These are phyloP conservation scores for Diaporthe humulicola DNA, from an alignment of 2,329 filamentous ascomycete species.

Conservation along the genomic window DNA sequence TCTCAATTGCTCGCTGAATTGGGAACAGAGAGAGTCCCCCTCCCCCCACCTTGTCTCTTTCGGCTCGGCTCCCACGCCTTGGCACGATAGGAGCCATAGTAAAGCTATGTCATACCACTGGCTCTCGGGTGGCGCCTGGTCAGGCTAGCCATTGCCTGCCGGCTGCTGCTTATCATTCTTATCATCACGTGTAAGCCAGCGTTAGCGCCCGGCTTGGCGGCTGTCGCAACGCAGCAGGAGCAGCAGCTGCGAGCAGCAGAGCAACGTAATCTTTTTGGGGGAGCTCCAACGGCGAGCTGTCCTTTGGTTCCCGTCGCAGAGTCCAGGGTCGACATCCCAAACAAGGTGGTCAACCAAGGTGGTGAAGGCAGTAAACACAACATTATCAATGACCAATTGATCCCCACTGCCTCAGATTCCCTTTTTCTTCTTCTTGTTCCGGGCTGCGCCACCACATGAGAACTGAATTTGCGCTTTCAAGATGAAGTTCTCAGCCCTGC, in stretches of 20 bases:
- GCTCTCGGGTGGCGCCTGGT: background rate
- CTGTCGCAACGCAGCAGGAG: slow-evolving; percentile 19
- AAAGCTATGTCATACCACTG: slow-evolving; percentile 1
- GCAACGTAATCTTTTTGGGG: slow-evolving; percentile 37
- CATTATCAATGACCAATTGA: slow-evolving; percentile 43
- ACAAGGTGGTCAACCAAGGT: slow-evolving; percentile 14
- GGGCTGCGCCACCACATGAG: slow-evolving; percentile 45
- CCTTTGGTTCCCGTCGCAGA: slow-evolving; percentile 32
- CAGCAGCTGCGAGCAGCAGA: slow-evolving; percentile 11
- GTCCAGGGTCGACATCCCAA: slow-evolving; percentile 12
- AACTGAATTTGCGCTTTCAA: slow-evolving; percentile 44
- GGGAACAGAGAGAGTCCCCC: slow-evolving; percentile 26
- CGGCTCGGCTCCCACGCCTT: slow-evolving; percentile 26
- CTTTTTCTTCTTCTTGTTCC: slow-evolving; percentile 35
- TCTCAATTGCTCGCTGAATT: slow-evolving; percentile 37
- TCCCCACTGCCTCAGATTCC: slow-evolving; percentile 30
- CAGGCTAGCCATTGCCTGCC: background rate
- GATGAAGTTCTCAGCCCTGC: slow-evolving; percentile 64
- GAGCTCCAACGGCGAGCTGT: slow-evolving; percentile 36
- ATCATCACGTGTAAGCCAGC: slow-evolving; percentile 5
- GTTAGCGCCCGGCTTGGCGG: slow-evolving; percentile 40
- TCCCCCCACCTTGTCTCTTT: slow-evolving; percentile 12
- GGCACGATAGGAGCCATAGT: background rate
- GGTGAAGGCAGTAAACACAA: slow-evolving; percentile 31
- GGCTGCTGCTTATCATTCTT: background rate